Percentiles rank a stretch among this genome's conserved stretches.
Conservation (phyloP, 306 rosid genomes). For the Dryas drummondii region DNA sequence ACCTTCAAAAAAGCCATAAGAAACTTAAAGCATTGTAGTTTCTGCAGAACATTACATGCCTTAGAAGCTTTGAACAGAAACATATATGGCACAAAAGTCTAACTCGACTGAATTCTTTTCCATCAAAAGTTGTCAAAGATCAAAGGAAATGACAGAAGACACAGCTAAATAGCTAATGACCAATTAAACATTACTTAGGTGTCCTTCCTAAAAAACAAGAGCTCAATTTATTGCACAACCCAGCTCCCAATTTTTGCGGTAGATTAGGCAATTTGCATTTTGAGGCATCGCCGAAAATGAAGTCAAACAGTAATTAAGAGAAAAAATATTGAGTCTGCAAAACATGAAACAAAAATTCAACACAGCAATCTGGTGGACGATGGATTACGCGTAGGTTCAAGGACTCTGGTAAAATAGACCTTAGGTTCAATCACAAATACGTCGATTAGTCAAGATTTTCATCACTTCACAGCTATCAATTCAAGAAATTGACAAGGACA, state of each 20-base stretch:
- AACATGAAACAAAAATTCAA: not conserved
- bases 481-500: not conserved
- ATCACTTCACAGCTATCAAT: not conserved
- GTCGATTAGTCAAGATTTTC: not conserved
- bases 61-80: too few species aligned
- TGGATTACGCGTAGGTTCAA: not conserved
- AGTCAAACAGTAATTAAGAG: not conserved
- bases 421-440: not conserved
- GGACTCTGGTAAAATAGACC: not conserved
- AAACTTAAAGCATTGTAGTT: too few species aligned
- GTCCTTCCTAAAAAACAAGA: not conserved
- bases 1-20: too few species aligned
- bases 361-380: not conserved
- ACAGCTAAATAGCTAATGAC: not conserved
- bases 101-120: not conserved
- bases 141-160: too few species aligned
- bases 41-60: too few species aligned
- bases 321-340: not conserved
- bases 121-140: not conserved
- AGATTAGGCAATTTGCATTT: not conserved
- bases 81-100: too few species aligned
- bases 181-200: not conserved
- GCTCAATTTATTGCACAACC: not conserved
- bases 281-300: not conserved
- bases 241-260: not conserved